Evolutionary conservation across 2,329 filamentous ascomycete genomes (phyloP).

Genomic region (Pestalotiopsis sp.): DNA sequence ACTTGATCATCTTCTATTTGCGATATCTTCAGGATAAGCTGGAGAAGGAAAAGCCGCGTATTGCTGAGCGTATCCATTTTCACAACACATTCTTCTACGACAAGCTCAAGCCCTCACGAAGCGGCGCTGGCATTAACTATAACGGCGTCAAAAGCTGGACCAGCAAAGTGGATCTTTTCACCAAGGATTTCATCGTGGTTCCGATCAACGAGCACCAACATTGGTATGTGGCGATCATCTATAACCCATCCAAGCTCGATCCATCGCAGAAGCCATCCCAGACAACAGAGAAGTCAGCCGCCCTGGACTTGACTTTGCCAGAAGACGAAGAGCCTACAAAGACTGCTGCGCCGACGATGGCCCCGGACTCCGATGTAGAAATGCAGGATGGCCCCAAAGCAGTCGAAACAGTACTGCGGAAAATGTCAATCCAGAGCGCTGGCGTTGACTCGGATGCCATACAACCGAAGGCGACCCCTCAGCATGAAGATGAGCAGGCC

Average conservation of each 20-base stretch:
- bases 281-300: background rate
- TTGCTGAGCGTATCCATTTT: slow-evolving; percentile 73
- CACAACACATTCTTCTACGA: slow-evolving; percentile 94
- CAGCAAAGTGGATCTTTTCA: slow-evolving; percentile 79
- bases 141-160: slow-evolving; percentile 88
- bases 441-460: background rate
- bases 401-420: slow-evolving; percentile 6
- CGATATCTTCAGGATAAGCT: slow-evolving; percentile 69
- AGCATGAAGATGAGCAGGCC: background rate
- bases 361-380: background rate
- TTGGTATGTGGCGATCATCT: slow-evolving; percentile 96
- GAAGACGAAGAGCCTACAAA: background rate
- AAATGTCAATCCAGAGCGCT: slow-evolving; percentile 7
- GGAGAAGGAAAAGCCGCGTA: slow-evolving; percentile 53
- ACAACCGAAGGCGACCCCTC: background rate
- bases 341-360: background rate
- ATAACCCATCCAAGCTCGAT: slow-evolving; percentile 74
- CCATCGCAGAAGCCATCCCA: slow-evolving; percentile 20
- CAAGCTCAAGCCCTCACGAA: slow-evolving; percentile 64
- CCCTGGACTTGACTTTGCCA: background rate
- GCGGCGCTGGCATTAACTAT: slow-evolving; percentile 72
- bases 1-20: slow-evolving; percentile 85
- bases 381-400: background rate
- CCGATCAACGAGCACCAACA: slow-evolving; percentile 87
- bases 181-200: slow-evolving; percentile 85